These are phyloP conservation scores for Tuber calosporum DNA, from an alignment of 495 filamentous ascomycete species.

Conservation along the genomic window DNA sequence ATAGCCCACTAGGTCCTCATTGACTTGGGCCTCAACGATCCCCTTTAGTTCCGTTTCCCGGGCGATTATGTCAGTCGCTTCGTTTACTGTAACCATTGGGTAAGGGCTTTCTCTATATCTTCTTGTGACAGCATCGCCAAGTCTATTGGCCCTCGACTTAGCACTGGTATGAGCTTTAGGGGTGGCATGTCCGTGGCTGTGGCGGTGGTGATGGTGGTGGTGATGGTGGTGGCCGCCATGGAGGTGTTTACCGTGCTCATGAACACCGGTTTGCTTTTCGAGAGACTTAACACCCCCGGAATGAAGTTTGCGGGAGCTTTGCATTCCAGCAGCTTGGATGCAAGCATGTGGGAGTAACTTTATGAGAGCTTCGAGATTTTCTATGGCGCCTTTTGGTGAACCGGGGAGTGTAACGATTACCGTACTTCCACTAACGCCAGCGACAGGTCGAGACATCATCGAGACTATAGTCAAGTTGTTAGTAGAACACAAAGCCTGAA, in stretches of 20 bases:
- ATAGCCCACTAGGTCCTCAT: conserved; percentile 58
- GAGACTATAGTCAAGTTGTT: conserved; percentile 56
- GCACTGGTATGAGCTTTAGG: conserved; percentile 66
- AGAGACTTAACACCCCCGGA: conserved; percentile 72
- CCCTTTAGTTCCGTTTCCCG: conserved; percentile 57
- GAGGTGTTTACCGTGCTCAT: conserved; percentile 22
- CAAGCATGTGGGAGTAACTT: conserved; percentile 91
- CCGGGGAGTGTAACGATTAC: conserved; percentile 88
- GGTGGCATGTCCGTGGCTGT: conserved; percentile 58
- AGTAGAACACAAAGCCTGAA: neutral
- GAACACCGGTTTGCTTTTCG: conserved; percentile 71
- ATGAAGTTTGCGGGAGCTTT: conserved; percentile 73
- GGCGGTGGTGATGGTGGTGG: conserved; percentile 51
- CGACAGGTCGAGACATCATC: conserved; percentile 93
- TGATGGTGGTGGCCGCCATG: conserved; percentile 47
- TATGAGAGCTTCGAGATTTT: conserved; percentile 88
- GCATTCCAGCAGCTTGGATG: conserved; percentile 67
- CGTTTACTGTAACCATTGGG: conserved; percentile 78
- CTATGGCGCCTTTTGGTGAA: conserved; percentile 91
- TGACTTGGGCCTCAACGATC: conserved; percentile 53
- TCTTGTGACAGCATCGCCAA: conserved; percentile 64
- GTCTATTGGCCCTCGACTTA: conserved; percentile 69
- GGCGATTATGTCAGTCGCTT: conserved; percentile 66
- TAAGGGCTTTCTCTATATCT: conserved; percentile 81
- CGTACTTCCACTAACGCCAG: conserved; percentile 74